A percentile compares a stretch with the other conserved stretches of the same genome.
Evolutionary conservation across 345 rosid genomes (phyloP).

Genomic region (Adansonia digitata): DNA sequence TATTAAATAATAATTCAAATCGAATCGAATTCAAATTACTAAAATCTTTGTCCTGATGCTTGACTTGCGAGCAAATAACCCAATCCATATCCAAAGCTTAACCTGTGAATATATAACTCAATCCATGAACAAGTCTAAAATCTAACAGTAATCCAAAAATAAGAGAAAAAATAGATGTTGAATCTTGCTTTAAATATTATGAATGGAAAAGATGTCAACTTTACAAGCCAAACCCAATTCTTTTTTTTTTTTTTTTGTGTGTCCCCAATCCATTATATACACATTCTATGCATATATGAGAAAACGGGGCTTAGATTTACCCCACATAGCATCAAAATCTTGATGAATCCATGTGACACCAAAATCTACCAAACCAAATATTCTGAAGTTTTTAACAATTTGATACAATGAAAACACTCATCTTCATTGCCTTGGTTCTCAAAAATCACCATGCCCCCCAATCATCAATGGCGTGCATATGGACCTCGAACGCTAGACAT

Average conservation of each 20-base stretch:
- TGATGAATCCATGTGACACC: neutral
- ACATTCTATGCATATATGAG: slow-evolving; percentile 6
- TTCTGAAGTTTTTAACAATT: slow-evolving; percentile 7
- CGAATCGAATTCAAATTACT: too few relatives aligned
- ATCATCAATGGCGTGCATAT: slow-evolving; percentile 14
- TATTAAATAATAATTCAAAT: too few relatives aligned
- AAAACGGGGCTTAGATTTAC: slow-evolving; percentile 8
- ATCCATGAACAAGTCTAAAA: too few relatives aligned
- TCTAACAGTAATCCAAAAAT: slow-evolving; percentile 11
- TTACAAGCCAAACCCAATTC: slow-evolving; percentile 5
- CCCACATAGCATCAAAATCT: slow-evolving; percentile 3
- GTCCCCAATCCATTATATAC: slow-evolving; percentile 18
- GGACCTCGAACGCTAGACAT: neutral
- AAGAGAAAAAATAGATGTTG: slow-evolving; percentile 3
- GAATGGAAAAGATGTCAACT: slow-evolving; percentile 12
- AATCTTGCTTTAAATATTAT: slow-evolving; percentile 1
- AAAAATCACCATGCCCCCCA: slow-evolving; percentile 11
- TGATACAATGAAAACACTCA: slow-evolving; percentile 10
- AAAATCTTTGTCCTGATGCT: too few relatives aligned
- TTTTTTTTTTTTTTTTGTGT: neutral
- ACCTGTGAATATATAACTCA: too few relatives aligned
- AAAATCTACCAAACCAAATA: neutral
- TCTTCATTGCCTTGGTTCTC: slow-evolving; percentile 6
- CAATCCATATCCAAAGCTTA: too few relatives aligned
- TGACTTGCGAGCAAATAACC: too few relatives aligned